A percentile compares a stretch with the other conserved stretches of the same genome.
Conservation (phyloP, 495 filamentous ascomycete genomes). For the Baudoinia panamericana region DNA sequence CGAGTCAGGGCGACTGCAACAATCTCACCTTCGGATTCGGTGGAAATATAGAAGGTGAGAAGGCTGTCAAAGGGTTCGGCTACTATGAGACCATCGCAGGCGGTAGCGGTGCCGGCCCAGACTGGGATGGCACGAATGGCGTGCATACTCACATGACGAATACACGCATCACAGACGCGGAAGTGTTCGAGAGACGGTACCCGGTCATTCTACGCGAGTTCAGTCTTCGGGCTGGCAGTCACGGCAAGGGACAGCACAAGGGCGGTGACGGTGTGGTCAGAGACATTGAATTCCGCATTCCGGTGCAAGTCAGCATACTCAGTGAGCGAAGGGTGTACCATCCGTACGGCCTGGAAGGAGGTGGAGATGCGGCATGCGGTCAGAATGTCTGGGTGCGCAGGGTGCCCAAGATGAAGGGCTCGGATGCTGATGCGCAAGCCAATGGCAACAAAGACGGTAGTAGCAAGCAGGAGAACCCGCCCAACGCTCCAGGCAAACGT, state of each 20-base stretch:
- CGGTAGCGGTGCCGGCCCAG: slow-evolving; percentile 73
- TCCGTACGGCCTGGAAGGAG: slow-evolving; percentile 84
- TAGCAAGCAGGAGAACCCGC: neutral
- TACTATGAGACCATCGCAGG: slow-evolving; percentile 98
- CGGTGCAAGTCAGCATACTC: slow-evolving; percentile 78
- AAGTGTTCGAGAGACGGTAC: slow-evolving; percentile 91
- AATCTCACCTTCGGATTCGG: slow-evolving; percentile 81
- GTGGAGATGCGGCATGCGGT: slow-evolving; percentile 64
- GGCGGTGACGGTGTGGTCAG: slow-evolving; percentile 86
- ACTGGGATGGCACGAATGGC: slow-evolving; percentile 79
- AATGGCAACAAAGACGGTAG: slow-evolving; percentile 9
- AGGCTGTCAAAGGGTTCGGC: slow-evolving; percentile 64
- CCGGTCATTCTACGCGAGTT: slow-evolving; percentile 80
- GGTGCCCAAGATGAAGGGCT: slow-evolving; percentile 29
- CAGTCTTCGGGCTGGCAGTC: slow-evolving; percentile 52
- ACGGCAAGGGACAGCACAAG: slow-evolving; percentile 59
- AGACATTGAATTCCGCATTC: slow-evolving; percentile 88
- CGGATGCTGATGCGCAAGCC: slow-evolving; percentile 10
- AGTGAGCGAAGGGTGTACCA: slow-evolving; percentile 75
- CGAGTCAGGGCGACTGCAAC: slow-evolving; percentile 85
- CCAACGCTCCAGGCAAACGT: slow-evolving; percentile 9
- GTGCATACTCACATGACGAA: slow-evolving; percentile 99
- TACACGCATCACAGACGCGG: slow-evolving; percentile 88
- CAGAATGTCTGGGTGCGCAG: slow-evolving; percentile 77
- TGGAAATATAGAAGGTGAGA: slow-evolving; percentile 40